Conservation (phyloP, 805 yeast genomes). For the Hanseniaspora pseudoguilliermondii region DNA sequence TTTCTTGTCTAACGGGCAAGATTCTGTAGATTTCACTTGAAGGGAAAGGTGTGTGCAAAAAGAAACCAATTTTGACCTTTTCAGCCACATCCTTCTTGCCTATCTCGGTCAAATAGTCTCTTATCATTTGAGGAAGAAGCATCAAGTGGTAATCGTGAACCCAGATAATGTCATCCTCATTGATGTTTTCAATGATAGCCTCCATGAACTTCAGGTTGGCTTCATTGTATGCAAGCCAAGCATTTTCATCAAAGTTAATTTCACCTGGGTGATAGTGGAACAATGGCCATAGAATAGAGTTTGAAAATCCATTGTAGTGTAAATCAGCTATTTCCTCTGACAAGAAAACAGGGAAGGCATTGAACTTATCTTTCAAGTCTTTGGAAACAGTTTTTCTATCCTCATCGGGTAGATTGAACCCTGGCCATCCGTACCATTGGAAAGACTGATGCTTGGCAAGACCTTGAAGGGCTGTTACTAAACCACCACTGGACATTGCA, state of each 20-base stretch:
- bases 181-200: slow-evolving; percentile 52
- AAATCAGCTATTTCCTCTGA: slow-evolving; percentile 84
- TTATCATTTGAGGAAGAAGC: slow-evolving; percentile 81
- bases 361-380: slow-evolving; percentile 65
- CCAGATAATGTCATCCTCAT: slow-evolving; percentile 87
- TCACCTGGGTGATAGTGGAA: slow-evolving; percentile 99
- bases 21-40: slow-evolving; percentile 92
- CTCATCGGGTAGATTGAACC: slow-evolving; percentile 66
- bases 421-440: slow-evolving; percentile 99
- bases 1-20: slow-evolving; percentile 87
- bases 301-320: slow-evolving; percentile 92
- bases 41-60: slow-evolving; percentile 96
- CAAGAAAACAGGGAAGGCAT: slow-evolving; percentile 80
- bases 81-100: slow-evolving; percentile 22
- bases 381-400: slow-evolving; percentile 57
- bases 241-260: slow-evolving; percentile 92
- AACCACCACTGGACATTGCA: slow-evolving; percentile 92
- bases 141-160: slow-evolving; percentile 95
- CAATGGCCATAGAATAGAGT: slow-evolving; percentile 92
- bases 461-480: slow-evolving; percentile 91
- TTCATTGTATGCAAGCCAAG: slow-evolving; percentile 95
- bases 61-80: slow-evolving; percentile 76
- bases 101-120: slow-evolving; percentile 38
- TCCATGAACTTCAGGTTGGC: slow-evolving; percentile 77
- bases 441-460: slow-evolving; percentile 68